phyloP scores from a whole-genome alignment of 1,139 yeast species.

The Yamadazyma kanchanaburiensis region DNA sequence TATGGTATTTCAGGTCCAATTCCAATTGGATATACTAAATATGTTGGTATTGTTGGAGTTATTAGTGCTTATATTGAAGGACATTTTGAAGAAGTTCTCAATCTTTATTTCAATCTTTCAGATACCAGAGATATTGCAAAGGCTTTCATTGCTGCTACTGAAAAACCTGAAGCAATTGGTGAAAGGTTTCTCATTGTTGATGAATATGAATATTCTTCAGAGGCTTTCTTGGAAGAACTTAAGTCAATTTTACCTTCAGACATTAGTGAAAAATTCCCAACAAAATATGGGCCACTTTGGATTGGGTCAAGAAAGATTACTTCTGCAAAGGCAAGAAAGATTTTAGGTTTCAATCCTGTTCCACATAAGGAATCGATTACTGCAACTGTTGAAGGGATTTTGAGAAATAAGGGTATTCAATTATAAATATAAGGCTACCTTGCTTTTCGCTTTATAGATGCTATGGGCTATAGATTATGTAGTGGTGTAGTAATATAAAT shows the following conservation, averaged over 20 bases:
- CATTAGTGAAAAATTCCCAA: conserved; percentile 4
- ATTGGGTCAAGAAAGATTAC: conserved; percentile 1
- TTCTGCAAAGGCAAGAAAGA: conserved; percentile 4
- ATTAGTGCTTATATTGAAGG: conserved; percentile 2
- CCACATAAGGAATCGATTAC: conserved; percentile 1
- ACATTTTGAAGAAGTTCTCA: not conserved
- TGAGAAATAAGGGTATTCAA: too few relatives aligned
- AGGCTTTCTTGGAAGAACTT: not conserved
- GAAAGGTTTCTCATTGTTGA: conserved; percentile 10
- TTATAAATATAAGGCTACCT: too few relatives aligned
- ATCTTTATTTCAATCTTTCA: conserved; percentile 4
- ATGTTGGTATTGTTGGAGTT: conserved; percentile 1
- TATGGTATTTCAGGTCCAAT: conserved; percentile 16
- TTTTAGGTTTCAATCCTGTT: conserved; percentile 4
- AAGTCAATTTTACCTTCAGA: conserved; percentile 4
- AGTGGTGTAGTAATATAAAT: too few relatives aligned
- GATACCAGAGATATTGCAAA: conserved; percentile 20
- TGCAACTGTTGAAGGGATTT: too few relatives aligned
- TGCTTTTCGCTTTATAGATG: too few relatives aligned
- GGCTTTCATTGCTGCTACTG: conserved; percentile 13
- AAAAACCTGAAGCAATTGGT: conserved; percentile 9
- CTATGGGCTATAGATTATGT: too few relatives aligned
- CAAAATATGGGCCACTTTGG: conserved; percentile 2
- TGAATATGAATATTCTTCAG: conserved; percentile 2
- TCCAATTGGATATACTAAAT: conserved; percentile 8